phyloP scores from a whole-genome alignment of 2,329 filamentous ascomycete genomes.

The Cercospora sp. region DNA sequence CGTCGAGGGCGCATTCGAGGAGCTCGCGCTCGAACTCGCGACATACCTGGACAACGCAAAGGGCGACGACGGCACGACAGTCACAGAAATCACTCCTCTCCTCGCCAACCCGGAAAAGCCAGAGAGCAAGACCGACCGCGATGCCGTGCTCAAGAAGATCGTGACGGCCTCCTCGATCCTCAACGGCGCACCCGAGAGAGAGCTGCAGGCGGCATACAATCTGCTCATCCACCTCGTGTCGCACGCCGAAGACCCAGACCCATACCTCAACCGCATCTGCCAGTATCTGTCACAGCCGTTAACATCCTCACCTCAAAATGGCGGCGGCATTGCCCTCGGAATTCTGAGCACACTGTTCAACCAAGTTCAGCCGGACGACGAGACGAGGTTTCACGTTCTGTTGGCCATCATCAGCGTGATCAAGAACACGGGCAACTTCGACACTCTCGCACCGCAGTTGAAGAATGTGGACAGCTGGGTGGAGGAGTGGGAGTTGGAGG shows the following conservation, averaged over 20 bases:
- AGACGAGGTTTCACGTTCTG: conserved; percentile 86
- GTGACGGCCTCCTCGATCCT: conserved; percentile 75
- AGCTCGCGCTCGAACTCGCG: conserved; percentile 91
- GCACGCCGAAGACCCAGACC: conserved; percentile 80
- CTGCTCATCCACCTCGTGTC: conserved; percentile 90
- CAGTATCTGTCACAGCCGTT: conserved; percentile 85
- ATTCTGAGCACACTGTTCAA: conserved; percentile 97
- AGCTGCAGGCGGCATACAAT: conserved; percentile 95
- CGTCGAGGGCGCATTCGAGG: conserved; percentile 90
- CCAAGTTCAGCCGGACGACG: conserved; percentile 73
- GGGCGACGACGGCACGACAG: conserved; percentile 58
- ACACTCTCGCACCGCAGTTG: conserved; percentile 79
- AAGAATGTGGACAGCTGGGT: conserved; percentile 83
- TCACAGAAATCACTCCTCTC: conserved; percentile 68
- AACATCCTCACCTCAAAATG: conserved; percentile 80
- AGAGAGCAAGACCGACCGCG: conserved; percentile 63
- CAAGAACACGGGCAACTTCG: conserved; percentile 64
- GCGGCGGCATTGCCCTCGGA: conserved; percentile 80
- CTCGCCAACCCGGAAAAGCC: conserved; percentile 58
- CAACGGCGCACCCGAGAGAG: conserved; percentile 89
- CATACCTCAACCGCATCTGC: conserved; percentile 86
- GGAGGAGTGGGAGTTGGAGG: conserved; percentile 75
- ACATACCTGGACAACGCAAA: conserved; percentile 86
- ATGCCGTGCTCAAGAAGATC: conserved; percentile 86
- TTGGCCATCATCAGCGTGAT: conserved; percentile 84